Evolutionary conservation across 768 basidiomycete species (phyloP), one percentile per base, ranked within the genome.

Genomic region (Boletellus sp.): DNA sequence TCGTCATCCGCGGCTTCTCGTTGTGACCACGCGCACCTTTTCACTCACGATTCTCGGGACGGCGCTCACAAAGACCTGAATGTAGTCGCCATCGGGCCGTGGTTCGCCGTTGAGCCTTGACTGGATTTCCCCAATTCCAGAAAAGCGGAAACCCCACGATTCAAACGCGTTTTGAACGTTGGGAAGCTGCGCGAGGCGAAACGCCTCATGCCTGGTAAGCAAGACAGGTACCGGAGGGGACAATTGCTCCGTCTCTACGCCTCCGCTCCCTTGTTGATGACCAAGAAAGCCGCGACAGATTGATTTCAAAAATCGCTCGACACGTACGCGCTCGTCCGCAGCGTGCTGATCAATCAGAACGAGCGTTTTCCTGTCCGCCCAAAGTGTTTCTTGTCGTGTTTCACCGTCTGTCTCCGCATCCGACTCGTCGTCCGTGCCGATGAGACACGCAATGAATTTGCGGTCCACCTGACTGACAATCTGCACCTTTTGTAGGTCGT

Each of bases 281-380:
- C 47, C 51, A 53, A 84, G 75, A 65, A 80, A 92, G 13, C 83
- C 84, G 41, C 74, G 64, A 68, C 90, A 93, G n/a, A 93, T 63
- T 41, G 82, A 80, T 54, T 75, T 77, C 57, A 95, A 75, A 65
- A 90, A 87, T 23, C 72, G 70, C 70, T 99, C 96, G 51, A 98
- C 90, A 19, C 94, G 83, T 39, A 97, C 73, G 19, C 96, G 84
- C 69, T 99, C 96, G 63, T 96, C 92, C n/a, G 94, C 95, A 12
- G 96, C 96, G 65, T 99, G 96, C 67, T 99, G 96, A 72, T 99
- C 96, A 41, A 99, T 77, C 45, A 98, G 76, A 28, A 95, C 74
- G 26, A 98, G 77, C 2, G 70, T 63, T 47, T 56, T 57, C 39
- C 50, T 54, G 35, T 36, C 56, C 24, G 65, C 55, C 41, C 56